These are phyloP conservation scores for Eucalyptus guilfoylei DNA, from an alignment of 345 rosid species.

Conservation along the genomic window DNA sequence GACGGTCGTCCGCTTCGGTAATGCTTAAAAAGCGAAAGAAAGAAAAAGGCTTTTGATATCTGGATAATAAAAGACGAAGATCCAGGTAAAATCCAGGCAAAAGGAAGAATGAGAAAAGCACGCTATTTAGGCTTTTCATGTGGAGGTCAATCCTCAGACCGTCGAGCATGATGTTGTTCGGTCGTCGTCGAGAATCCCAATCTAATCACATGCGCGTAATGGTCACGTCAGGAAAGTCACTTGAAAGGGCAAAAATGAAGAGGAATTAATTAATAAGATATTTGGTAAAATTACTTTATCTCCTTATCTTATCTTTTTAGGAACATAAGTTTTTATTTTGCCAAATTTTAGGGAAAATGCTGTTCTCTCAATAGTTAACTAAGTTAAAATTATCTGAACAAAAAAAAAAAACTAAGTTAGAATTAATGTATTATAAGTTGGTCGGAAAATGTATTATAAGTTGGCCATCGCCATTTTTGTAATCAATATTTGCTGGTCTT, in stretches of 20 bases:
- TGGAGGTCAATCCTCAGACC: neutral
- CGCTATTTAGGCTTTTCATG: neutral
- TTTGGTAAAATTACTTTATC: neutral
- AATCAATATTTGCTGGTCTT: neutral
- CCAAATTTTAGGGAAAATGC: neutral
- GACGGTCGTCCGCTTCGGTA: neutral
- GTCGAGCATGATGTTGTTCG: neutral
- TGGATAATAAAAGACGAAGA: neutral
- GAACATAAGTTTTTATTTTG: neutral
- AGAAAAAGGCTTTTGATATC: neutral
- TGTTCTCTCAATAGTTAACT: neutral
- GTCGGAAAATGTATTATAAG: neutral
- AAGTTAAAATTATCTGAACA: no score
- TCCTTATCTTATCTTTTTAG: neutral
- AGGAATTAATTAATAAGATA: neutral
- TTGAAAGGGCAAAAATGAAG: neutral
- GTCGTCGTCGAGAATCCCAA: neutral
- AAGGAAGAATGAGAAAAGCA: neutral
- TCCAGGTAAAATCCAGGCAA: neutral
- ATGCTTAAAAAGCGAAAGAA: neutral
- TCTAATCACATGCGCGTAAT: neutral
- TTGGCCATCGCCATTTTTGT: neutral
- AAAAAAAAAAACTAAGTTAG: neutral
- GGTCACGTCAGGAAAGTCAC: neutral
- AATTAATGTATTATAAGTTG: neutral